phyloP scores from a whole-genome alignment of 306 rosid species.

The Myrica gale region DNA sequence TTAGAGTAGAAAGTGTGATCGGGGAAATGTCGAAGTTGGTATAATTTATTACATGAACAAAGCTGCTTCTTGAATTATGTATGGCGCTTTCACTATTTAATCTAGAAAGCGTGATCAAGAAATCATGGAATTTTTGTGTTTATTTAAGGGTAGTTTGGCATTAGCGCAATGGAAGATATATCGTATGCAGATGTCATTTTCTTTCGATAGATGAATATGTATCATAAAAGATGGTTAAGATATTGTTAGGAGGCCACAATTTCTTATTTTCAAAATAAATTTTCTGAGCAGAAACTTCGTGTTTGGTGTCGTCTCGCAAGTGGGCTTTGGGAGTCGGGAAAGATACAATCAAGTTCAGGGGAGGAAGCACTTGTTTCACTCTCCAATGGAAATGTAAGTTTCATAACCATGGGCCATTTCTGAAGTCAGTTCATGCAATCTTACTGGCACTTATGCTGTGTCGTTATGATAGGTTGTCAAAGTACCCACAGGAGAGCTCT shows the following conservation, averaged over 20 bases:
- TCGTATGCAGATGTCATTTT: neutral
- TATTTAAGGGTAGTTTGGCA: neutral
- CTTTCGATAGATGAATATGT: neutral
- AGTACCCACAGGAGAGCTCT: conserved; percentile 55
- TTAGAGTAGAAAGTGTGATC: neutral
- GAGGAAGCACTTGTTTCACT: conserved; percentile 66
- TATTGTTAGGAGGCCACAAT: neutral
- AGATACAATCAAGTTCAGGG: conserved; percentile 70
- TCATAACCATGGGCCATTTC: conserved; percentile 20
- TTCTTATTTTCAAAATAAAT: neutral
- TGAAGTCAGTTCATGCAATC: conserved; percentile 16
- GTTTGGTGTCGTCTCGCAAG: conserved; percentile 82
- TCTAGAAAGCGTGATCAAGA: neutral
- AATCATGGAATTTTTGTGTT: neutral
- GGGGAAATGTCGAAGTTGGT: neutral
- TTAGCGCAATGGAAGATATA: neutral
- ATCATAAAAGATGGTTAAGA: neutral
- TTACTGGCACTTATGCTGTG: conserved; percentile 31
- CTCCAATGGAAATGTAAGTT: conserved; percentile 65
- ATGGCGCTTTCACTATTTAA: no score
- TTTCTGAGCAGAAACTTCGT: conserved; percentile 69
- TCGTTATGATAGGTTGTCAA: conserved; percentile 53
- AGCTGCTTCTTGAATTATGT: neutral
- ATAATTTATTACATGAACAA: neutral
- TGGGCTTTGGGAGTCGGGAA: conserved; percentile 79